Conservation (phyloP, 2,329 filamentous ascomycete genomes). For the Monosporascus sp. region DNA sequence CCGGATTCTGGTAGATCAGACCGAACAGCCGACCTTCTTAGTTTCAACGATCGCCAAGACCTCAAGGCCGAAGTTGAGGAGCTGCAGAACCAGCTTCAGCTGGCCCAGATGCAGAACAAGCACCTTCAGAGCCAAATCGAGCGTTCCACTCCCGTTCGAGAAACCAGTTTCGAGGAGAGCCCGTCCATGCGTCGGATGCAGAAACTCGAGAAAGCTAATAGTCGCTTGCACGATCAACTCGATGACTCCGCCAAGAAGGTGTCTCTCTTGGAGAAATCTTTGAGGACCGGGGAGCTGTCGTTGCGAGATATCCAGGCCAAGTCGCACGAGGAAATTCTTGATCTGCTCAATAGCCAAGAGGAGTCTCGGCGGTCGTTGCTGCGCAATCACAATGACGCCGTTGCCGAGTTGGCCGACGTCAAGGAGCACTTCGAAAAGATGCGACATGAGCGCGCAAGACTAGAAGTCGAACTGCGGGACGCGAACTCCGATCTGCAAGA, state of each 20-base stretch:
- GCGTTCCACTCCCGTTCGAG: conserved; percentile 56
- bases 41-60: conserved; percentile 86
- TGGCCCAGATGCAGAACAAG: conserved; percentile 91
- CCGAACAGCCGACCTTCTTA: conserved; percentile 74
- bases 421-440: conserved; percentile 84
- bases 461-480: conserved; percentile 87
- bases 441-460: conserved; percentile 70
- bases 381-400: conserved; percentile 77
- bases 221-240: conserved; percentile 84
- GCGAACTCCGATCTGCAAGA: conserved; percentile 79
- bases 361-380: conserved; percentile 78
- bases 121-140: conserved; percentile 87
- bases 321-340: conserved; percentile 90
- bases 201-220: conserved; percentile 90
- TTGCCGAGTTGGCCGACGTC: conserved; percentile 79
- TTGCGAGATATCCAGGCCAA: conserved; percentile 87
- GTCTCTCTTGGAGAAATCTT: conserved; percentile 79
- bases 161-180: conserved; percentile 65
- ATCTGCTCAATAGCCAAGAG: conserved; percentile 89
- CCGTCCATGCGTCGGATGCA: conserved; percentile 77
- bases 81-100: conserved; percentile 87
- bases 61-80: conserved; percentile 86
- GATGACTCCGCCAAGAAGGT: conserved; percentile 93
- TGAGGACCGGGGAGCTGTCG: conserved; percentile 81
- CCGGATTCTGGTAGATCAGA: conserved; percentile 81